Evolutionary conservation across 2,329 filamentous ascomycete species (phyloP).

Genomic region (Gnomoniopsis smithogilvyi): DNA sequence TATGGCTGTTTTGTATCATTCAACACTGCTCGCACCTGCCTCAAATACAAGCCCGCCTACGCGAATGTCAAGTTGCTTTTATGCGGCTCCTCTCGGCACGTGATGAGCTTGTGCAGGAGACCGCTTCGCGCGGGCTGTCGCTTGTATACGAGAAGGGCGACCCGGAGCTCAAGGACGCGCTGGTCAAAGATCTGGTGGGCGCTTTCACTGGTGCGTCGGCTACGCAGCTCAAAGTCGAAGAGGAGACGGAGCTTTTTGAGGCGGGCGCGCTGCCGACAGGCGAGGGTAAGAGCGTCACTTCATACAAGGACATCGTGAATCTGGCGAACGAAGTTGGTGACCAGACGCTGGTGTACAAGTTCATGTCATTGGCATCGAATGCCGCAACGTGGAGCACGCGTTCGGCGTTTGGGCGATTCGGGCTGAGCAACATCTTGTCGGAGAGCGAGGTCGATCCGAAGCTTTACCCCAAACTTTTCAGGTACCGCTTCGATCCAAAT

Average conservation of each 20-base stretch:
- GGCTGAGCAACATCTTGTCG: conserved; percentile 85
- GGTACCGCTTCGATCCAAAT: conserved; percentile 95
- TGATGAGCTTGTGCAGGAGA: conserved; percentile 94
- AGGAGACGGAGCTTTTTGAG: conserved; percentile 91
- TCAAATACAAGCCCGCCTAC: conserved; percentile 69
- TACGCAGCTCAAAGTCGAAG: conserved; percentile 75
- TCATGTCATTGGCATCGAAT: conserved; percentile 96
- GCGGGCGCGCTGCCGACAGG: conserved; percentile 86
- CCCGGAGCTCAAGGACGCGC: conserved; percentile 70
- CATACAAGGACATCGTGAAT: conserved; percentile 95
- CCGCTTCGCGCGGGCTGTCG: conserved; percentile 85
- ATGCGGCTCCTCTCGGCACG: conserved; percentile 82
- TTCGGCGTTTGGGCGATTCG: conserved; percentile 91
- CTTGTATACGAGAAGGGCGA: conserved; percentile 93
- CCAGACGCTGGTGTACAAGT: conserved; percentile 93
- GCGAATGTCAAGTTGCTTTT: conserved; percentile 82
- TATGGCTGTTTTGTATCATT: conserved; percentile 90
- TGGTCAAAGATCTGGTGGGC: conserved; percentile 83
- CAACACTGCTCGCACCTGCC: conserved; percentile 82
- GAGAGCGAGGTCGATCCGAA: conserved; percentile 88
- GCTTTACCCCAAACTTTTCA: conserved; percentile 89
- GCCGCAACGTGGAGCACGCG: conserved; percentile 97
- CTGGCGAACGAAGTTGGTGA: conserved; percentile 96
- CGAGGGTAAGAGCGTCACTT: conserved; percentile 84
- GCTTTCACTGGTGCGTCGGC: conserved; percentile 75